A percentile compares a stretch with the other conserved stretches of the same genome.
Evolutionary conservation across 495 filamentous ascomycete species (phyloP).

Genomic region (Bombardia bombarda): DNA sequence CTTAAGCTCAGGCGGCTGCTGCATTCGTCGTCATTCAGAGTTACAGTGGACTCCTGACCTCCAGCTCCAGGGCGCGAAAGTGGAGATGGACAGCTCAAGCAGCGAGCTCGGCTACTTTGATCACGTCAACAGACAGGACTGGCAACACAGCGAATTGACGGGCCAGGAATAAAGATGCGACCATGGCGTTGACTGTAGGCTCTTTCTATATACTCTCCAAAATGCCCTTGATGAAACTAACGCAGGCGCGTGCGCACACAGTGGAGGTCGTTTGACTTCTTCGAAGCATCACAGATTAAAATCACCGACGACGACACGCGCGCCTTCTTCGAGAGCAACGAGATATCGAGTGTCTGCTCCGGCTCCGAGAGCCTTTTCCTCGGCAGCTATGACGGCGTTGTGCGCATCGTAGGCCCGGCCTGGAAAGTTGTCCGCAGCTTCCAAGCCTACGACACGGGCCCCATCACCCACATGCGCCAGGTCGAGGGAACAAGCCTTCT

Average conservation of each 20-base stretch:
- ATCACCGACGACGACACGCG: slow-evolving; percentile 59
- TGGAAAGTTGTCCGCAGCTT: slow-evolving; percentile 87
- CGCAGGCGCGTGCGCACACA: slow-evolving; percentile 24
- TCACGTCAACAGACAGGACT: not conserved
- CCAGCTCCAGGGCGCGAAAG: no score
- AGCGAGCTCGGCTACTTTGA: no score
- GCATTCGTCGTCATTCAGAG: no score
- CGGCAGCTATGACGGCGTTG: slow-evolving; percentile 71
- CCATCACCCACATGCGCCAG: slow-evolving; percentile 94
- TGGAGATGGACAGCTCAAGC: no score
- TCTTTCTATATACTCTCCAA: not conserved
- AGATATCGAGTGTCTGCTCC: slow-evolving; percentile 57
- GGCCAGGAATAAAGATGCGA: slow-evolving; percentile 20
- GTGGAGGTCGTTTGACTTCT: slow-evolving; percentile 99
- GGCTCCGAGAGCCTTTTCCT: slow-evolving; percentile 89
- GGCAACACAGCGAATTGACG: not conserved
- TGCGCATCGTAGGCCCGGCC: slow-evolving; percentile 75
- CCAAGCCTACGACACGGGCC: slow-evolving; percentile 66
- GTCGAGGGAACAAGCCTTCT: slow-evolving; percentile 79
- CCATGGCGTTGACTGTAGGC: slow-evolving; percentile 28
- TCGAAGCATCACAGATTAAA: slow-evolving; percentile 83
- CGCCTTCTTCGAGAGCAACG: slow-evolving; percentile 39
- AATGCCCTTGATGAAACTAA: not conserved
- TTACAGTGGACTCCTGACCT: no score
- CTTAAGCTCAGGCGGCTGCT: not conserved